phyloP scores from a whole-genome alignment of 352 stramenopile genomes.

The Pythium myriotylum region DNA sequence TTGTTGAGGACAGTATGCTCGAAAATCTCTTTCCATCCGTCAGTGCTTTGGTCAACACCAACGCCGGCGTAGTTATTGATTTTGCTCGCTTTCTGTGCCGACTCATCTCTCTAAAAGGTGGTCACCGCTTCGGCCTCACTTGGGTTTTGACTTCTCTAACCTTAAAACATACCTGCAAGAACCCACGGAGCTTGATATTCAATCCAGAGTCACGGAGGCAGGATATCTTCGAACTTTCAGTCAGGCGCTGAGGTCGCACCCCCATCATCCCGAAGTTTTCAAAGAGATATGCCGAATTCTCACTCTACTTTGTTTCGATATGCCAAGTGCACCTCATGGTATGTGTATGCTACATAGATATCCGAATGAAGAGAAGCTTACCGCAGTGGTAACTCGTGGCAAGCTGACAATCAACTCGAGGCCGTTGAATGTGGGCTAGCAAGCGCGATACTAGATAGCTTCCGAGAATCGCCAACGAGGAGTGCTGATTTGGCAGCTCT shows the following conservation, averaged over 20 bases:
- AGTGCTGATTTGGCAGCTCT: constrained; percentile 29
- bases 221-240: constrained; percentile 40
- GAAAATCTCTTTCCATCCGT: constrained; percentile 33
- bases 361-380: too few relatives aligned
- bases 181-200: constrained; percentile 54
- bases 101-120: constrained; percentile 55
- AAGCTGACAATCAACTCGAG: constrained; percentile 60
- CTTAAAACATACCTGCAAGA: constrained; percentile 26
- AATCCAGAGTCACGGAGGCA: constrained; percentile 52
- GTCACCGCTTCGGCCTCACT: not conserved
- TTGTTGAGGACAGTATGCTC: constrained; percentile 46
- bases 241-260: constrained; percentile 34
- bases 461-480: constrained; percentile 12
- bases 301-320: constrained; percentile 57
- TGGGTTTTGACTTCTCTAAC: not conserved
- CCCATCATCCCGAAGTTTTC: constrained; percentile 31
- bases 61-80: constrained; percentile 42
- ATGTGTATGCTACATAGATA: too few relatives aligned
- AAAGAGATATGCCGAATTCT: constrained; percentile 42
- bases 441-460: constrained; percentile 29
- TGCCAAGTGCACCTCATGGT: constrained; percentile 47
- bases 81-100: constrained; percentile 50
- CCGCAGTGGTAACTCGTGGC: too few relatives aligned
- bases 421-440: constrained; percentile 41
- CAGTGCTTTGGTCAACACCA: constrained; percentile 29